Evolutionary conservation across 2,329 filamentous ascomycete genomes (phyloP).

Genomic region (Colletotrichum neosansevieriae): DNA sequence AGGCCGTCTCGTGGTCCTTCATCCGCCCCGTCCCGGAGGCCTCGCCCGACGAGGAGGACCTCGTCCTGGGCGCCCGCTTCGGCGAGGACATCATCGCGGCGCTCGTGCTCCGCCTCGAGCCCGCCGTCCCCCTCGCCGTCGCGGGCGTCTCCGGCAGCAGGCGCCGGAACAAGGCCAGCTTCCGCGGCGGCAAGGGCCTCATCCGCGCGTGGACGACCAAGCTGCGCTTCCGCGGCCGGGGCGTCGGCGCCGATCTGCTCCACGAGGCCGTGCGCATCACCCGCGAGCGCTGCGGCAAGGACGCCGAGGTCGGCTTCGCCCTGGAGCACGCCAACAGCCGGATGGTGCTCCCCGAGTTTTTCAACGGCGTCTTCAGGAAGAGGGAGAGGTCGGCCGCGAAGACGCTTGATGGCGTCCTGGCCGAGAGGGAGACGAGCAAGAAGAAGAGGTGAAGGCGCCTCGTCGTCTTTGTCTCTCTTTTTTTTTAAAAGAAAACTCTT

Average conservation of each 20-base stretch:
- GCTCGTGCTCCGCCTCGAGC: slow-evolving; percentile 75
- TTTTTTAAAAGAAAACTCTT: no score
- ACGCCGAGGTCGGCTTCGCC: slow-evolving; percentile 78
- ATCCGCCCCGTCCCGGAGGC: slow-evolving; percentile 55
- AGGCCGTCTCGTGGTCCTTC: slow-evolving; percentile 72
- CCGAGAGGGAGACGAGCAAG: slow-evolving; percentile 60
- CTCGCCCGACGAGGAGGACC: slow-evolving; percentile 59
- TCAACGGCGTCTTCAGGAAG: slow-evolving; percentile 71
- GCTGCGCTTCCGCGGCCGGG: slow-evolving; percentile 75
- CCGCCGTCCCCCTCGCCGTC: slow-evolving; percentile 45
- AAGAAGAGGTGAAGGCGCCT: slow-evolving; percentile 56
- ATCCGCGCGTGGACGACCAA: slow-evolving; percentile 87
- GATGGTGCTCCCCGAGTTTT: slow-evolving; percentile 71
- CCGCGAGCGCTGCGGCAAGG: slow-evolving; percentile 75
- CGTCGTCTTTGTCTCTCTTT: not conserved
- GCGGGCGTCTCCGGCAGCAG: slow-evolving; percentile 45
- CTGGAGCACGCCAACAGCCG: slow-evolving; percentile 81
- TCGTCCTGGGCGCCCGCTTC: slow-evolving; percentile 74
- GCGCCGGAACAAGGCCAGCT: slow-evolving; percentile 54
- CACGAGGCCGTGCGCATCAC: slow-evolving; percentile 78
- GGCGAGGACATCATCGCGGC: slow-evolving; percentile 78
- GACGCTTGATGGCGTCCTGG: slow-evolving; percentile 64
- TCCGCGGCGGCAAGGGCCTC: slow-evolving; percentile 73
- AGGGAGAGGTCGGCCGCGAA: slow-evolving; percentile 69
- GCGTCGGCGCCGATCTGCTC: slow-evolving; percentile 79